A percentile compares a stretch with the other conserved stretches of the same genome.
These are phyloP conservation scores for Diophrys sp. DNA, from an alignment of 73 alveolate species.

Conservation along the genomic window DNA sequence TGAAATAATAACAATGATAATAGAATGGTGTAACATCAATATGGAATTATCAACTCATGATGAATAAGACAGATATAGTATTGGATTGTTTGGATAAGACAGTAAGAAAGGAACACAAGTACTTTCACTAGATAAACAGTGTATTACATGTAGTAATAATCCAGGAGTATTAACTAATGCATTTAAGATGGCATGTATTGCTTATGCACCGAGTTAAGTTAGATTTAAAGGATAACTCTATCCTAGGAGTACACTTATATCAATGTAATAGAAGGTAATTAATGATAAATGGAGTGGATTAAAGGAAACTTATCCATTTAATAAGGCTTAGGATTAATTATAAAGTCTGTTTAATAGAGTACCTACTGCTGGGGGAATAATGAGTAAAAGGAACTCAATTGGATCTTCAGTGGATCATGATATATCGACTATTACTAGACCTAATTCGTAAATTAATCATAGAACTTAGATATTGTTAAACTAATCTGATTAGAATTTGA, in stretches of 20 bases:
- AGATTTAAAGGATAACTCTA: background rate
- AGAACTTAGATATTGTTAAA: background rate
- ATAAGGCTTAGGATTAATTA: background rate
- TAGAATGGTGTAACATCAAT: no score
- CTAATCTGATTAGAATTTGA: background rate
- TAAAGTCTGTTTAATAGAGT: no score
- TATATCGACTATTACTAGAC: no score
- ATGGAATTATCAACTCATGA: no score
- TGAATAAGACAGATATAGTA: no score
- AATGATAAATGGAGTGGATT: background rate
- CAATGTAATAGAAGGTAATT: background rate
- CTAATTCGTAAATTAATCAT: background rate
- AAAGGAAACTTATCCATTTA: background rate
- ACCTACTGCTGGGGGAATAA: no score
- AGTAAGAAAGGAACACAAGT: no score
- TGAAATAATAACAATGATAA: no score
- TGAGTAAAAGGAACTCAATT: no score
- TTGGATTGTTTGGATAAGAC: no score
- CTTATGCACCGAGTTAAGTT: background rate
- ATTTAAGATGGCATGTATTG: background rate
- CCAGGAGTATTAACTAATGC: background rate
- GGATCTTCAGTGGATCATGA: no score
- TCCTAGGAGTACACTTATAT: background rate
- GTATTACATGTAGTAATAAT: background rate
- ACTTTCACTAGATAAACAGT: background rate